These are phyloP conservation scores for Spatholobus suberectus DNA, from an alignment of 306 rosid species.

Conservation along the genomic window DNA sequence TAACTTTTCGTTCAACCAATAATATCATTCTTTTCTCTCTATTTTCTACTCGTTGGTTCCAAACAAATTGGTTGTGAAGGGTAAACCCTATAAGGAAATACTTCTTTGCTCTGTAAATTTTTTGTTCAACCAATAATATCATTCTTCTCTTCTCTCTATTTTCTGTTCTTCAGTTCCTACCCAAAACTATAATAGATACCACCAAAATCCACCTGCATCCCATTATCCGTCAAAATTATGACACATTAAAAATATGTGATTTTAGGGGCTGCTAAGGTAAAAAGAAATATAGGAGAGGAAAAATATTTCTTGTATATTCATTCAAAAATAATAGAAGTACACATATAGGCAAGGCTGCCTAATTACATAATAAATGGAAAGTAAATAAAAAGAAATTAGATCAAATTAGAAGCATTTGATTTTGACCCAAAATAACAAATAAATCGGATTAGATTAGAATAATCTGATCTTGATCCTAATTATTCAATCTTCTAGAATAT, in stretches of 20 bases:
- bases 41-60: background rate
- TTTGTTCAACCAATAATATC: background rate
- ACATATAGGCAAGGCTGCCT: too few species aligned
- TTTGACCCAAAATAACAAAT: too few species aligned
- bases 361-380: too few species aligned
- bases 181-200: background rate
- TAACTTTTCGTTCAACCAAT: background rate
- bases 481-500: too few species aligned
- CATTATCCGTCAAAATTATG: background rate
- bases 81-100: background rate
- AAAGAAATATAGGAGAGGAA: too few species aligned
- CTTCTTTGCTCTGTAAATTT: background rate
- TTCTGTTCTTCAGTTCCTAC: background rate
- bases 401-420: too few species aligned
- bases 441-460: too few species aligned
- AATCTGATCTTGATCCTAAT: too few species aligned
- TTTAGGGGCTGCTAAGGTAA: too few species aligned
- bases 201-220: slow-evolving; percentile 14
- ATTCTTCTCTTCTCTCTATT: background rate
- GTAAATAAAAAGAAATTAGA: too few species aligned
- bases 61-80: background rate
- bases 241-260: background rate
- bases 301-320: too few species aligned
- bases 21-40: background rate
- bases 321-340: too few species aligned